Evolutionary conservation across 1,284 basidiomycete species (phyloP).

Genomic region (Rhodotorula sp.): DNA sequence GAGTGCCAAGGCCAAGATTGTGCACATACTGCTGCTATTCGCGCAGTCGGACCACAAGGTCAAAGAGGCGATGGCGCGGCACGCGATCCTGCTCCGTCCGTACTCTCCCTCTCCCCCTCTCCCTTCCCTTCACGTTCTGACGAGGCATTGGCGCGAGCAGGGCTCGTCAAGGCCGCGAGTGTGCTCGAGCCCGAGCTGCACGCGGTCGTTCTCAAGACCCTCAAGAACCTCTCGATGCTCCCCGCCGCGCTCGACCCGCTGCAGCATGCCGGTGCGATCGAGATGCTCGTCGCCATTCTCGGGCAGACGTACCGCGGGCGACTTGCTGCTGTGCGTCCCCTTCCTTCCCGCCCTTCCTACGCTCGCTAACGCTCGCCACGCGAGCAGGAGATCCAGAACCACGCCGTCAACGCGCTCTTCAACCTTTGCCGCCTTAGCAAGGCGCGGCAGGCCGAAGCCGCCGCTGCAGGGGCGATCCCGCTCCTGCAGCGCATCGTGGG

Average conservation of each 20-base stretch:
- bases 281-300: constrained; percentile 80
- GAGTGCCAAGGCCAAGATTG: constrained; percentile 78
- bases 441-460: constrained; percentile 91
- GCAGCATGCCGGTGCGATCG: constrained; percentile 93
- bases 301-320: constrained; percentile 76
- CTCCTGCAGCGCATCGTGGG: constrained; percentile 83
- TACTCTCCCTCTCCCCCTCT: not conserved
- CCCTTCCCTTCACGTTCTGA: no score
- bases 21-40: constrained; percentile 87
- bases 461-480: constrained; percentile 90
- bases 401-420: constrained; percentile 92
- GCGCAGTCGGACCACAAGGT: constrained; percentile 92
- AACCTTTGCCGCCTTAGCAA: constrained; percentile 94
- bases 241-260: constrained; percentile 84
- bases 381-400: constrained; percentile 82
- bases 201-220: constrained; percentile 85
- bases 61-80: constrained; percentile 81
- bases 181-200: constrained; percentile 79
- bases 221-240: constrained; percentile 95
- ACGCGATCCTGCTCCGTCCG: constrained; percentile 85
- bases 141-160: constrained; percentile 47
- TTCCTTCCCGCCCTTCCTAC: not conserved
- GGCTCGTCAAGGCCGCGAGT: constrained; percentile 78
- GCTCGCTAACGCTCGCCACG: not conserved
- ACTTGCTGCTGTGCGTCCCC: constrained; percentile 69